Percentiles rank a stretch among this genome's conserved stretches.
These are phyloP conservation scores for Yamadazyma pseudoaaseri DNA, from an alignment of 1,139 yeast species.

Conservation along the genomic window DNA sequence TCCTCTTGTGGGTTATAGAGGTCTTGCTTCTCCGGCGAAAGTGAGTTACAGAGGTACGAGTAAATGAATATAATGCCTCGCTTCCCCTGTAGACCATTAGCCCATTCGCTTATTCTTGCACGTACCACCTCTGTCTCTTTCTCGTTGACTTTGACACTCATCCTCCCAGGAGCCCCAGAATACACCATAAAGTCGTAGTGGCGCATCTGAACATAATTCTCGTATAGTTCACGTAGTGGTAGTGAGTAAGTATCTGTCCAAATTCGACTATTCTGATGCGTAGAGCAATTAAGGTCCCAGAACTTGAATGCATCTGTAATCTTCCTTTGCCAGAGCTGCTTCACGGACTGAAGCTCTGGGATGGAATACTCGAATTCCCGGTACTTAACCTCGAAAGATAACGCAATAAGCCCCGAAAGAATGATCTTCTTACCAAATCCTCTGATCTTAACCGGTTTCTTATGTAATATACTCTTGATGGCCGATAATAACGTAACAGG, in stretches of 20 bases:
- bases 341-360: slow-evolving; percentile 49
- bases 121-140: slow-evolving; percentile 49
- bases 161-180: slow-evolving; percentile 76
- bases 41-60: slow-evolving; percentile 51
- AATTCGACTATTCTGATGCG: slow-evolving; percentile 9
- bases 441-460: slow-evolving; percentile 17
- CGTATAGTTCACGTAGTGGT: slow-evolving; percentile 16
- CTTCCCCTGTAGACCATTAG: slow-evolving; percentile 16
- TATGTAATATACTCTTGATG: slow-evolving; percentile 21
- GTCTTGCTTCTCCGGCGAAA: slow-evolving; percentile 35
- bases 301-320: slow-evolving; percentile 61
- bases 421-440: slow-evolving; percentile 63
- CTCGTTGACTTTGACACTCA: slow-evolving; percentile 64
- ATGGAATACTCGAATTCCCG: slow-evolving; percentile 16
- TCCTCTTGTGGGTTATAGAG: slow-evolving; percentile 50
- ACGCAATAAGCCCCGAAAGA: slow-evolving; percentile 67
- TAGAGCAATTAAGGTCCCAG: slow-evolving; percentile 13
- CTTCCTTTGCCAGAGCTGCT: slow-evolving; percentile 65
- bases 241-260: slow-evolving; percentile 16
- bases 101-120: slow-evolving; percentile 52
- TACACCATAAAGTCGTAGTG: slow-evolving; percentile 71
- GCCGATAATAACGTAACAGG: slow-evolving; percentile 45
- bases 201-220: slow-evolving; percentile 21
- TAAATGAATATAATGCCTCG: slow-evolving; percentile 45
- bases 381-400: slow-evolving; percentile 23